Evolutionary conservation across 352 stramenopile genomes (phyloP), one percentile per base, ranked within the genome.

Genomic region (Globisporangium takayamanum): DNA sequence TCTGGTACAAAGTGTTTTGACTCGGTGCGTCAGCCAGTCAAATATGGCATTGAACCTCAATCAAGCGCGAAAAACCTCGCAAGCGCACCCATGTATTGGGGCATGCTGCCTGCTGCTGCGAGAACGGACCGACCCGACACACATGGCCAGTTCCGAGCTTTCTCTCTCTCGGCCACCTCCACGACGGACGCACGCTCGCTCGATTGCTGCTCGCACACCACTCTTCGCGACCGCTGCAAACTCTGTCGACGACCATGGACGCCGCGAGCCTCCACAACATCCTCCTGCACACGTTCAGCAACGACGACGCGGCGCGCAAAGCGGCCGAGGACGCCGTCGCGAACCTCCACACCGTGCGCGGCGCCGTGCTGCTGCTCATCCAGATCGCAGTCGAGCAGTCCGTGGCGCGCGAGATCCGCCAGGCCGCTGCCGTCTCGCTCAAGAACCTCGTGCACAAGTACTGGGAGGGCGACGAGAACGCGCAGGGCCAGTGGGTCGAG

Each of bases 381-480:
- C 81, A 94, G 75, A 86, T 92, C 66, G 80, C 84, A 3, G 78
- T 86, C 47, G 80, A 88, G 60, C 69, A 78, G 51, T 74, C 64
- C 22, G 82, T 92, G 49, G 80, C 80, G 48, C 78, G 76, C 49
- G 84, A 93, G 60, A 86, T 98, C 49, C 85, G 95, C 46, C 93
- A 98, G 68, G 95, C 92, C 16, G 93, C 92, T 33, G 89, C 92
- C 49, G 96, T 98, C 68, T 88, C 94, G 69, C 76, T 98, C 39
- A 98, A 98, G 75, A 98, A 98, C 76, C 83, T 98, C 30, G 95
- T 97, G 59, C 78, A 95, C 36, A 96, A 97, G 76, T 95, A 96
- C 63, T 98, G 95, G 95, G 84, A 97, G 48, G 90, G 80, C 42
- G 59, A 65, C 8, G 72, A 90, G 53, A 69, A 96, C 50, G 75